A percentile compares a stretch with the other conserved stretches of the same genome.
Conservation (phyloP, 2,329 filamentous ascomycete species). For the Cyphellophora europaea region DNA sequence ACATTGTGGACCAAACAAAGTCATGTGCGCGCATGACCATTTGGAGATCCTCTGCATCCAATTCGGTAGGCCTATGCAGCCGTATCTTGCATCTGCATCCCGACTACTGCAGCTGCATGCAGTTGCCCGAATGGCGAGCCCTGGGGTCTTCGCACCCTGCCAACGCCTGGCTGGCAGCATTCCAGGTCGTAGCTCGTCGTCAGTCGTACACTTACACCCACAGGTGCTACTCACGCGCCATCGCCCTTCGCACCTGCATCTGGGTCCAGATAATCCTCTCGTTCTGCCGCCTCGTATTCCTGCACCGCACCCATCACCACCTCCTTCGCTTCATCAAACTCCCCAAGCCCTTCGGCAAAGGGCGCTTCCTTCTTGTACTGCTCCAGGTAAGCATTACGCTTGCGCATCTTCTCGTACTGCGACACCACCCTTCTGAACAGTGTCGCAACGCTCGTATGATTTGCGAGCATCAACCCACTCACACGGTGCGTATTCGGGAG, state of each 20-base stretch:
- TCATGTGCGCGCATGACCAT: too few species aligned
- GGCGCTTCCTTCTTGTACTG: constrained; percentile 92
- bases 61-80: too few species aligned
- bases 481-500: constrained; percentile 90
- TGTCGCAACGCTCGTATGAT: constrained; percentile 94
- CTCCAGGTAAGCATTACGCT: constrained; percentile 94
- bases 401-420: constrained; percentile 89
- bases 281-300: constrained; percentile 93
- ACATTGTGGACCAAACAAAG: too few species aligned
- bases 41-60: too few species aligned
- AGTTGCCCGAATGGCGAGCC: too few species aligned
- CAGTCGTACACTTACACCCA: too few species aligned
- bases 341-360: constrained; percentile 81
- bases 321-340: constrained; percentile 90
- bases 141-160: too few species aligned
- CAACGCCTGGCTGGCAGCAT: too few species aligned
- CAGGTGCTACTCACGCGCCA: neutral
- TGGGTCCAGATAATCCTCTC: constrained; percentile 78
- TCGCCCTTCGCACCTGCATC: constrained; percentile 30
- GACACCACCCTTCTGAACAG: constrained; percentile 89
- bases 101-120: too few species aligned
- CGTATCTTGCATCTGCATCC: too few species aligned
- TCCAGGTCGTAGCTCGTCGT: too few species aligned
- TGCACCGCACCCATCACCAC: constrained; percentile 84
- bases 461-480: constrained; percentile 93